Evolutionary conservation across 1,139 yeast genomes (phyloP).

Genomic region (Candida sojae): DNA sequence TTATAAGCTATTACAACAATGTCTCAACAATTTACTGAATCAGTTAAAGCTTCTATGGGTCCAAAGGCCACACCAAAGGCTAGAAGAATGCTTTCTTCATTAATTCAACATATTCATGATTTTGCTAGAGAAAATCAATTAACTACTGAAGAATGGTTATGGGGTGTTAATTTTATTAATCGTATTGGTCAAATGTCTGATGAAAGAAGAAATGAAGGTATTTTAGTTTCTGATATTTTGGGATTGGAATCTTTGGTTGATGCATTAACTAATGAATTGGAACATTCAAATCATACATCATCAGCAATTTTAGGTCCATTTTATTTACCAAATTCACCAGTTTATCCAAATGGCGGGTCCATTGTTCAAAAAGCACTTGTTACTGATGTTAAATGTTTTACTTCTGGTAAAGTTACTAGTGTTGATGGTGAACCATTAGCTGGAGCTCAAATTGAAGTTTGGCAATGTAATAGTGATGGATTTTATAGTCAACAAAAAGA

Average conservation of each 20-base stretch:
- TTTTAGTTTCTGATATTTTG: slow-evolving; percentile 17
- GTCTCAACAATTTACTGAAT: slow-evolving; percentile 28
- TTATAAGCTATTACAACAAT: slow-evolving; percentile 10
- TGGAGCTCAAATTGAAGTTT: slow-evolving; percentile 18
- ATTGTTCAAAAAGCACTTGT: slow-evolving; percentile 22
- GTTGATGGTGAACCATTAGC: slow-evolving; percentile 15
- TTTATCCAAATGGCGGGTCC: slow-evolving; percentile 25
- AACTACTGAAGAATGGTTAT: slow-evolving; percentile 18
- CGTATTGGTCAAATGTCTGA: slow-evolving; percentile 18
- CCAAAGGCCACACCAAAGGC: slow-evolving; percentile 28
- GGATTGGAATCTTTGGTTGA: slow-evolving; percentile 18
- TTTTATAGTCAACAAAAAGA: slow-evolving; percentile 21
- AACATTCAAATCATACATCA: slow-evolving; percentile 22
- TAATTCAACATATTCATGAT: slow-evolving; percentile 19
- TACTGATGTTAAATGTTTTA: slow-evolving; percentile 23
- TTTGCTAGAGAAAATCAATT: slow-evolving; percentile 18
- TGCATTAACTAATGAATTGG: slow-evolving; percentile 22
- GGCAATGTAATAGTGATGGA: slow-evolving; percentile 20
- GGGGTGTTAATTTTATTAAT: slow-evolving; percentile 16
- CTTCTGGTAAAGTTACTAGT: slow-evolving; percentile 23
- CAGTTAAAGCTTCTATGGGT: slow-evolving; percentile 28
- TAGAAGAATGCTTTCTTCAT: slow-evolving; percentile 22
- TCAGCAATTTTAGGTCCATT: slow-evolving; percentile 33
- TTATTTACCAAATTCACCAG: slow-evolving; percentile 28
- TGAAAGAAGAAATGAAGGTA: slow-evolving; percentile 17